Percentiles rank a stretch among this genome's conserved stretches.
phyloP scores from a whole-genome alignment of 129 eudicot species.

The Centella asiatica region DNA sequence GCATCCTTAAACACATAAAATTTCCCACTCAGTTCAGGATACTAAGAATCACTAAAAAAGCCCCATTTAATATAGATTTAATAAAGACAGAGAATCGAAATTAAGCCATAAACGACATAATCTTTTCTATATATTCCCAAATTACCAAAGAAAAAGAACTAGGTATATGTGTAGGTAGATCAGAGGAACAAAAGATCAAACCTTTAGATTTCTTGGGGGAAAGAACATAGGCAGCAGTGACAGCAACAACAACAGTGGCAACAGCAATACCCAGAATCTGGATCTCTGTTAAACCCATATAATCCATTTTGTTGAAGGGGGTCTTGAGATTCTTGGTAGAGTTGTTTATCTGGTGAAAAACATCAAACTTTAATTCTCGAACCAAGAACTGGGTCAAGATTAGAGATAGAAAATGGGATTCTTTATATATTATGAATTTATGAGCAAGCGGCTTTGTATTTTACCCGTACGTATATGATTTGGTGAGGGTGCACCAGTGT shows the following conservation, averaged over 20 bases:
- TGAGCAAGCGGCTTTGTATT: too few species aligned
- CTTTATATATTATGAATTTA: too few species aligned
- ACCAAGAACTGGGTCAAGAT: neutral
- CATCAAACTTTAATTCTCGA: neutral
- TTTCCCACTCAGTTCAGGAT: slow-evolving; percentile 4
- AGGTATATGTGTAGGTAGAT: too few species aligned
- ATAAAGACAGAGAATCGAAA: neutral
- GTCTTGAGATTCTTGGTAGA: neutral
- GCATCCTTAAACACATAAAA: slow-evolving; percentile 33
- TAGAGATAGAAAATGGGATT: neutral
- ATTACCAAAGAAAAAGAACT: too few species aligned
- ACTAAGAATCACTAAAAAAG: neutral
- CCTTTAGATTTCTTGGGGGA: slow-evolving; percentile 83
- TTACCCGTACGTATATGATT: too few species aligned
- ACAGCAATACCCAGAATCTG: slow-evolving; percentile 64
- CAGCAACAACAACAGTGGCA: slow-evolving; percentile 65
- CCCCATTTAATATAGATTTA: neutral
- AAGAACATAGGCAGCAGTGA: slow-evolving; percentile 48
- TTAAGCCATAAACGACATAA: neutral
- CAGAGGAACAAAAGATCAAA: slow-evolving; percentile 5
- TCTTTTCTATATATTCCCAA: neutral
- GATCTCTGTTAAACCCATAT: slow-evolving; percentile 50
- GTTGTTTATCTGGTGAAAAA: neutral
- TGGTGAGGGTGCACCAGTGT: too few species aligned
- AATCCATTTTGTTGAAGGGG: slow-evolving; percentile 35